phyloP scores from a whole-genome alignment of 2,329 filamentous ascomycete genomes.

The Talaromyces sp. region DNA sequence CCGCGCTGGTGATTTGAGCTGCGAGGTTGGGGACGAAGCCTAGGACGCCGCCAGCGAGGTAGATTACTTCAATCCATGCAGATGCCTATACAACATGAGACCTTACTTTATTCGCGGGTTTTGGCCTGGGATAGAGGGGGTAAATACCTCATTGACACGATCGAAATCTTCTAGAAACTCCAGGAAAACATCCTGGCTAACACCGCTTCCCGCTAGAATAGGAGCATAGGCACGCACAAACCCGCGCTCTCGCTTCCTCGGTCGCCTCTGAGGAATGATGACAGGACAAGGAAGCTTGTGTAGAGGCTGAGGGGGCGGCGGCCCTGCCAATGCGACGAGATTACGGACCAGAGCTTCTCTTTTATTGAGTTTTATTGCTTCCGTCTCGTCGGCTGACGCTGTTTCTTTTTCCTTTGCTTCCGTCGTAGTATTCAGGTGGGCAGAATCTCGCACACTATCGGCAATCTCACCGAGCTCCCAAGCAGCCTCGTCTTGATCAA shows the following conservation, averaged over 20 bases:
- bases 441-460: not conserved
- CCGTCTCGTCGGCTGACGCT: not conserved
- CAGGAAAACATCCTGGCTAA: slow-evolving; percentile 36
- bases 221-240: slow-evolving; percentile 42
- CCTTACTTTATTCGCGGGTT: too few relatives aligned
- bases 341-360: not conserved
- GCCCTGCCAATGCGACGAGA: not conserved
- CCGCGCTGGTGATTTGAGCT: not conserved
- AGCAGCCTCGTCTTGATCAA: not conserved
- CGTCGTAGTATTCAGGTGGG: not conserved
- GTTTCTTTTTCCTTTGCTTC: not conserved
- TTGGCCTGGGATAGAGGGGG: not conserved
- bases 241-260: slow-evolving; percentile 32
- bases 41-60: not conserved
- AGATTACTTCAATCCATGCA: slow-evolving; percentile 7
- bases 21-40: slow-evolving; percentile 4
- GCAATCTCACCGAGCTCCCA: not conserved
- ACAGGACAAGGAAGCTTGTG: slow-evolving; percentile 29
- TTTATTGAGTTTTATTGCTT: not conserved
- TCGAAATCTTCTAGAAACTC: slow-evolving; percentile 34
- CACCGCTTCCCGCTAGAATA: slow-evolving; percentile 31
- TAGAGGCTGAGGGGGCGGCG: slow-evolving; percentile 14
- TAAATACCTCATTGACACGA: not conserved
- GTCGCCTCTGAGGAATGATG: slow-evolving; percentile 38
- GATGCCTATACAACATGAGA: not conserved